Evolutionary conservation across 306 rosid species (phyloP), one percentile per base, ranked within the genome.

Genomic region (Alnus glutinosa): DNA sequence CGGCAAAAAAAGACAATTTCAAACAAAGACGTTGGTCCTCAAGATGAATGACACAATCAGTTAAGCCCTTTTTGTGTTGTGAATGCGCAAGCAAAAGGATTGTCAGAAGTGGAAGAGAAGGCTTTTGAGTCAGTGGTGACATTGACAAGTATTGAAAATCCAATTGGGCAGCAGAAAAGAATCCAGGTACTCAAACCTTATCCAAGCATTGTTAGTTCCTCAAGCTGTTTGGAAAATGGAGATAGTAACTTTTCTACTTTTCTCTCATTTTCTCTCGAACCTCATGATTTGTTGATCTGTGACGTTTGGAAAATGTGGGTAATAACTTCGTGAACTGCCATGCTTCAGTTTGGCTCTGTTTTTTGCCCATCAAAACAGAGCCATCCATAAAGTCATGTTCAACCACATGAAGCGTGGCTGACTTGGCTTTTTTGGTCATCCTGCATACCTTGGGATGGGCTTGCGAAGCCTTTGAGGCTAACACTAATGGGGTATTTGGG

Each of bases 401-500:
- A 1, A 34, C 37, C 37, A 34, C 37, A 34, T 34, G 37, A 34
- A 34, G 37, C 2, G 37, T 34, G 37, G 37, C 37, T 34, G 37
- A 34, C 37, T 34, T 34, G 0, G 37, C 37, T 34, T 34, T 34
- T 23, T 23, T 23, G 28, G 37, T 34, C 37, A 34, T 34, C 37
- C 37, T 34, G 37, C 37, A 34, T 34, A 0, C 37, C 37, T 34
- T 2, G 37, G 37, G 37, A 34, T 34, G 89, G 75, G 91, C 28
- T 78, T 89, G 81, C 74, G 84, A 82, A 74, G 70, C 80, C 15
- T 79, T 91, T 83, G 30, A 34, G 37, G 37, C 37, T 34, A 34
- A 34, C 83, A 70, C 88, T 59, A 91, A 88, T 70, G 86, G 89
- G 76, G 87, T 87, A 15, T 87, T 90, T 64, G 98, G 95, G 51